Percentiles rank a stretch among this genome's conserved stretches.
Conservation (phyloP, 2,329 filamentous ascomycete species). For the Colletotrichum truncatum region DNA sequence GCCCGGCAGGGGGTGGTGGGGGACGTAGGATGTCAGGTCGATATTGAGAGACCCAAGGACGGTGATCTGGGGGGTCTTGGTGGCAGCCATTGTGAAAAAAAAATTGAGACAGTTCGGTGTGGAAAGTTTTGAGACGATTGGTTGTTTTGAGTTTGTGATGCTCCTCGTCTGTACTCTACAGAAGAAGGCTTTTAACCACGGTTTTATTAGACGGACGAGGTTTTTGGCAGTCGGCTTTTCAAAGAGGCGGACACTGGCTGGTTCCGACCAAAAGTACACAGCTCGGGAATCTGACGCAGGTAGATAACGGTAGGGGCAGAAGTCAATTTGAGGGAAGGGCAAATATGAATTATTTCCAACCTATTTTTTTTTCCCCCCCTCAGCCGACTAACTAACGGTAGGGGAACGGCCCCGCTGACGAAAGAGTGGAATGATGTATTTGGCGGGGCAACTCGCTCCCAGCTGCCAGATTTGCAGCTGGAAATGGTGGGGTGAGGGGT, state of each 20-base stretch:
- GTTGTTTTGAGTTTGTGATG: too few relatives aligned
- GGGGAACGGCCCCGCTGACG: slow-evolving; percentile 17
- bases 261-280: slow-evolving; percentile 3
- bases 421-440: slow-evolving; percentile 26
- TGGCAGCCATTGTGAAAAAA: slow-evolving; percentile 16
- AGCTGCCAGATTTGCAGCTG: slow-evolving; percentile 11
- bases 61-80: slow-evolving; percentile 66
- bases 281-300: slow-evolving; percentile 12
- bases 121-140: too few relatives aligned
- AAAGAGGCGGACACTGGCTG: not conserved
- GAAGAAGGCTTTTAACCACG: too few relatives aligned
- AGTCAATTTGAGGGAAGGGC: not conserved
- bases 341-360: not conserved
- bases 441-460: slow-evolving; percentile 10
- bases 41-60: slow-evolving; percentile 94
- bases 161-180: too few relatives aligned
- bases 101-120: not conserved
- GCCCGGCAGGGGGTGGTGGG: slow-evolving; percentile 83
- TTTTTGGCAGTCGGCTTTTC: not conserved
- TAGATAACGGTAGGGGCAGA: slow-evolving; percentile 16
- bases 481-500: not conserved
- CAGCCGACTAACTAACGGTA: slow-evolving; percentile 15
- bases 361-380: not conserved
- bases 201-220: not conserved
- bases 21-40: slow-evolving; percentile 89